Evolutionary conservation across 805 yeast species (phyloP).

Genomic region (Teunomyces cretensis): DNA sequence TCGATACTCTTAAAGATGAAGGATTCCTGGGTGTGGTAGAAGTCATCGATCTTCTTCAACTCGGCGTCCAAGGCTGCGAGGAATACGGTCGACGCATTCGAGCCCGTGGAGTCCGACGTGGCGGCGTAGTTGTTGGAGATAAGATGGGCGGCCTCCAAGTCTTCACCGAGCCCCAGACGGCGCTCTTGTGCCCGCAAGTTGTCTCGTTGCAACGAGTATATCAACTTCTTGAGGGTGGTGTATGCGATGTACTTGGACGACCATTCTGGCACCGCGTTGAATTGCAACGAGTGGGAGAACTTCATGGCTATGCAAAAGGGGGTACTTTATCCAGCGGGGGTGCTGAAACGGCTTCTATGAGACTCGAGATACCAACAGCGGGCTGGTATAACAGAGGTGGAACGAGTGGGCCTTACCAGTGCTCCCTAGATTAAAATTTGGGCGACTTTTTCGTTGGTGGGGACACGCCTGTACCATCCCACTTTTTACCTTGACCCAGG

Average conservation of each 20-base stretch:
- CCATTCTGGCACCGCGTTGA: slow-evolving; percentile 99
- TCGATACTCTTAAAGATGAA: slow-evolving; percentile 53
- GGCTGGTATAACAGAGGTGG: not conserved
- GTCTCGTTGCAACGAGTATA: slow-evolving; percentile 79
- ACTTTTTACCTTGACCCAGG: no score
- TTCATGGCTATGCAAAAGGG: no score
- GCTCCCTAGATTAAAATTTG: no score
- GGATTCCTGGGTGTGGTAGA: slow-evolving; percentile 68
- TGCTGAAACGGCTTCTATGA: no score
- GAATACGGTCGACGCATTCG: slow-evolving; percentile 57
- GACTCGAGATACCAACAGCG: not conserved
- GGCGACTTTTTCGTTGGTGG: no score
- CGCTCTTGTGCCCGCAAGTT: slow-evolving; percentile 20
- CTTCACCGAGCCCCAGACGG: slow-evolving; percentile 18
- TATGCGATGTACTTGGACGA: slow-evolving; percentile 88
- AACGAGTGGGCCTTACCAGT: no score
- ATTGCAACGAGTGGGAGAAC: slow-evolving; percentile 91
- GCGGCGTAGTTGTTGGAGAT: slow-evolving; percentile 24
- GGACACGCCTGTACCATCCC: no score
- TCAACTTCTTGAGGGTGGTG: slow-evolving; percentile 79
- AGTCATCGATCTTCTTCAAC: slow-evolving; percentile 69
- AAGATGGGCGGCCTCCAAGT: slow-evolving; percentile 30
- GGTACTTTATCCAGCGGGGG: no score
- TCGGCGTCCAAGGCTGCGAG: slow-evolving; percentile 74
- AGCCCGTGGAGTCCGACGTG: slow-evolving; percentile 23